These are phyloP conservation scores for Phytophthora tentaculata DNA, from an alignment of 352 stramenopile species.

Conservation along the genomic window DNA sequence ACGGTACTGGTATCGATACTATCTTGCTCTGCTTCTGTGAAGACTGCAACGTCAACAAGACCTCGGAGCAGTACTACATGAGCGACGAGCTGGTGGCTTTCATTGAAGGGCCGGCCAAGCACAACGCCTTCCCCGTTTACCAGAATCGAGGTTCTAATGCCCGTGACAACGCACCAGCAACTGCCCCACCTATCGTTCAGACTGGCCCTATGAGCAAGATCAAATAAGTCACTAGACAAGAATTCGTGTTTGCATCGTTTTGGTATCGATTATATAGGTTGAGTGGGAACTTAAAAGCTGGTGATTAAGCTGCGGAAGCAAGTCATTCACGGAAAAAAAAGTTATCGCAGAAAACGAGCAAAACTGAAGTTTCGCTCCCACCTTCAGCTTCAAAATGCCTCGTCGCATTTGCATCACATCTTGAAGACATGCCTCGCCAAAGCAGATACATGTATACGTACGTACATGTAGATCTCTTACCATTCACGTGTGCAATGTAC, in stretches of 20 bases:
- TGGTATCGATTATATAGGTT: too few species aligned
- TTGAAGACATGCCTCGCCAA: not conserved
- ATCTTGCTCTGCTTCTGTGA: constrained; percentile 90
- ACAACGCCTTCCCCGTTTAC: constrained; percentile 63
- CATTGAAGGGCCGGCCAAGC: constrained; percentile 80
- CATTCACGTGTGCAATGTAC: too few species aligned
- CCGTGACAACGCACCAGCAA: constrained; percentile 26
- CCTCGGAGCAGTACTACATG: constrained; percentile 83
- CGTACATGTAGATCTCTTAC: not conserved
- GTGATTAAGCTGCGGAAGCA: too few species aligned
- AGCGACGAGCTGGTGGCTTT: constrained; percentile 83
- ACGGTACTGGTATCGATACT: constrained; percentile 85
- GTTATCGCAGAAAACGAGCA: constrained; percentile 5
- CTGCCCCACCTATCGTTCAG: constrained; percentile 41
- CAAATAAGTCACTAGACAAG: not conserved
- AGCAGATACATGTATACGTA: too few species aligned
- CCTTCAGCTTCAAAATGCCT: constrained; percentile 14
- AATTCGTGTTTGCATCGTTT: not conserved
- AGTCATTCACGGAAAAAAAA: too few species aligned
- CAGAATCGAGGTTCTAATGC: constrained; percentile 12
- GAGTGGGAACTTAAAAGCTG: too few species aligned
- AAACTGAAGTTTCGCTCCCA: constrained; percentile 12
- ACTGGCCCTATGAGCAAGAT: not conserved
- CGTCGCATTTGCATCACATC: constrained; percentile 7
- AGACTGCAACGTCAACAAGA: constrained; percentile 85